Percentiles rank a stretch among this genome's conserved stretches.
Evolutionary conservation across 208 protist genomes (phyloP).

Genomic region (Crithidia expoeki): DNA sequence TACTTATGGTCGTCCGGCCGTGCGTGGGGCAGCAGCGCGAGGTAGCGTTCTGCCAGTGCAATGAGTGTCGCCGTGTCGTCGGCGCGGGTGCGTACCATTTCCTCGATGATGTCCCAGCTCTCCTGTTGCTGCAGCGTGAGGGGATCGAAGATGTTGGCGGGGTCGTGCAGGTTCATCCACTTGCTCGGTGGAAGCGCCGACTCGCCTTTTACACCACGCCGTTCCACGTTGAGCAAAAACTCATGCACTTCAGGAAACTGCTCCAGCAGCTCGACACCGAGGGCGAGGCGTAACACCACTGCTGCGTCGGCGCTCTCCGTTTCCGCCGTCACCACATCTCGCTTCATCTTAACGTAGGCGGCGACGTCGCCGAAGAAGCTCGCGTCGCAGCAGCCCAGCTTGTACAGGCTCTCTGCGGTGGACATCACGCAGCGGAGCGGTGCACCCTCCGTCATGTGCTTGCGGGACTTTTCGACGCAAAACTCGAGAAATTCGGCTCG

Average conservation of each 20-base stretch:
- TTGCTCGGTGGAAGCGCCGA: conserved; percentile 49
- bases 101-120: conserved; percentile 67
- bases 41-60: conserved; percentile 60
- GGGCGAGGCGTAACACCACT: conserved; percentile 40
- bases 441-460: conserved; percentile 48
- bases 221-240: conserved; percentile 54
- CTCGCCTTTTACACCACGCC: conserved; percentile 45
- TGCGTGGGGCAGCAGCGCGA: conserved; percentile 50
- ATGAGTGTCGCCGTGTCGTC: conserved; percentile 49
- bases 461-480: conserved; percentile 55
- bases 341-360: conserved; percentile 51
- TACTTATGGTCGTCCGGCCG: conserved; percentile 85
- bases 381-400: conserved; percentile 54
- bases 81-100: conserved; percentile 68
- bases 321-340: conserved; percentile 27
- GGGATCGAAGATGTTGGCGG: conserved; percentile 50
- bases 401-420: conserved; percentile 46
- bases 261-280: conserved; percentile 62
- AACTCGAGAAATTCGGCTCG: conserved; percentile 47
- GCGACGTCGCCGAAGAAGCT: conserved; percentile 54
- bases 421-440: conserved; percentile 55
- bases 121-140: conserved; percentile 65
- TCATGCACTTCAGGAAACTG: conserved; percentile 43
- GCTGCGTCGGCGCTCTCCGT: conserved; percentile 52
- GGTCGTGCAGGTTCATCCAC: conserved; percentile 86